Base-by-base conservation (phyloP, 257 asterid genomes). In the Forsythia suspensa region DNA sequence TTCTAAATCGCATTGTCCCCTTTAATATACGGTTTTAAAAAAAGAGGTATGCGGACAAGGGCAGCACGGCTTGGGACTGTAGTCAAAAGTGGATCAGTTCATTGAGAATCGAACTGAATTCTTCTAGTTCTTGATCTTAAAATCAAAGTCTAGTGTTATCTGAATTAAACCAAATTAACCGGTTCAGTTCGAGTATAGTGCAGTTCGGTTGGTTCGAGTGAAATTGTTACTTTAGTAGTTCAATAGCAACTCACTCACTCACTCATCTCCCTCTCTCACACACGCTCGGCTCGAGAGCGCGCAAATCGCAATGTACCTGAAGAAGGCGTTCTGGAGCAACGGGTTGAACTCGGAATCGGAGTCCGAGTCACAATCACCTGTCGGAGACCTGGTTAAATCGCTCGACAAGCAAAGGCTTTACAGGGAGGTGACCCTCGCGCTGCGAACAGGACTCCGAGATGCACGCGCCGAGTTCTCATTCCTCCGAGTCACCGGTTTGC, bases 391-490 rank as follows among this genome's bases (percentile, higher is more conserved):
- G 82, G 92, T 93, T 24, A 86, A 89, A 78, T 90, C 97, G 75
- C 92, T 95, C 9, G 98, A 95, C 65, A 83, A 83, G 77, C 95
- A 93, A 82, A 85, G 98, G 52, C 78, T 95, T 48, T 89, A 93
- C 77, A 86, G 97, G 72, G 99, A 95, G 89, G 91, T 95, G 11
- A 92, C 97, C 2, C 96, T 93, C 71, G 99, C 95, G 3, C 98
- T 93, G 75, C 96, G 96, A 2, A 86, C 94, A 65, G 99, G 98
- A 0, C 91, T 95, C 39, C 87, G 89, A 7, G 96, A 95, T 71
- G 96, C 92, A 29, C 88, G 92, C 20, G 98, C 98, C 8, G 99
- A 95, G 85, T 95, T 93, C 84, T 93, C 98, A 21, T 93, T 95
- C 87, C 92, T 95, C 83, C 93, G 97, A 20, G 84, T 91, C 40